Evolutionary conservation across 163 green algal genomes (phyloP).

Genomic region (Coccomyxa subellipsoidea): DNA sequence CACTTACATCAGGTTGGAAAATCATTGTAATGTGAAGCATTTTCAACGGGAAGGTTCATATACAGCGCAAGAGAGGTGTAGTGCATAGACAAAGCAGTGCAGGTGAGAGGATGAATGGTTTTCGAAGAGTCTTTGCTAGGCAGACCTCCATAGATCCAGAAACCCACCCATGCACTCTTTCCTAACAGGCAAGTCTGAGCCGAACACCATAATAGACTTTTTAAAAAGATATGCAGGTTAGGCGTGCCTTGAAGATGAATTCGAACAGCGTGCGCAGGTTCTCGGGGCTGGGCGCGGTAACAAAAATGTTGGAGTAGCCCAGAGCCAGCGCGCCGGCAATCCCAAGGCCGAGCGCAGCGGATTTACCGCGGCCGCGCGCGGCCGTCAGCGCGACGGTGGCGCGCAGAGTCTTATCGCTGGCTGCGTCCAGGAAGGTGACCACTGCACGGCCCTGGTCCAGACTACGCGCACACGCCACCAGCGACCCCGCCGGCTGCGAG

Average conservation of each 20-base stretch:
- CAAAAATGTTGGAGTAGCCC: conserved; percentile 98
- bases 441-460: conserved; percentile 86
- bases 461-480: conserved; percentile 62
- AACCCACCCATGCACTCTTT: no score
- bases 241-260: conserved; percentile 89
- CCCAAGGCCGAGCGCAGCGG: conserved; percentile 90
- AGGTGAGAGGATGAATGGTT: no score
- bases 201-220: no score
- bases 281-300: conserved; percentile 92
- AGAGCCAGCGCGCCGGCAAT: conserved; percentile 84
- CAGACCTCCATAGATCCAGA: no score
- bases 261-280: conserved; percentile 98
- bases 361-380: conserved; percentile 89
- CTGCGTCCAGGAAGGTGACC: conserved; percentile 94
- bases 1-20: no score
- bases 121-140: no score
- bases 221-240: no score
- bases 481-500: conserved; percentile 47
- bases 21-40: no score
- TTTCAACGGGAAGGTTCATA: no score
- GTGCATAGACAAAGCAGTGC: no score
- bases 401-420: conserved; percentile 92
- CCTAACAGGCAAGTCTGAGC: no score
- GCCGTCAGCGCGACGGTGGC: conserved; percentile 92
- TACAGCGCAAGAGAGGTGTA: no score